Base-by-base conservation (phyloP, 108 stramenopile genomes). In the Chaetoceros muelleri region DNA sequence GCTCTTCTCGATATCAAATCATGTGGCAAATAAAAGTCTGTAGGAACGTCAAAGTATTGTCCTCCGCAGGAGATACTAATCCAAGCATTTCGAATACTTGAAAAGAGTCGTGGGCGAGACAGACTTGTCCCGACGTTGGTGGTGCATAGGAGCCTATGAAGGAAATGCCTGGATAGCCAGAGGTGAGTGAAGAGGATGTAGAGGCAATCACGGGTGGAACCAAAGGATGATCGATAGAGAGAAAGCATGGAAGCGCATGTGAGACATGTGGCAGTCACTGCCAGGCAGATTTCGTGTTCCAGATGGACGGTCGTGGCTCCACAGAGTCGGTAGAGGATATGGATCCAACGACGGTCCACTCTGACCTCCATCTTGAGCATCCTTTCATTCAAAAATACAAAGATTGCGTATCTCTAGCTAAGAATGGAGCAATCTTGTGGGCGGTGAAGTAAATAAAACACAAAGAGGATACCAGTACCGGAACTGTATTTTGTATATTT, bases 401-500 rank as follows among this genome's bases (percentile, higher is more conserved):
- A n/a, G n/a, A n/a, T n/a, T n/a, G n/a, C n/a, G n/a, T n/a, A n/a
- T n/a, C n/a, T n/a, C n/a, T n/a, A n/a, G n/a, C n/a, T n/a, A n/a
- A n/a, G n/a, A n/a, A n/a, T n/a, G n/a, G n/a, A n/a, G n/a, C n/a
- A n/a, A n/a, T n/a, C n/a, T n/a, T n/a, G n/a, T n/a, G n/a, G 53
- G 53, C 53, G 5, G 28, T 3, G 3, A 19, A 18, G 26, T 28
- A 28, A 54, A 51, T 20, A 19, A 20, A 53, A 53, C 24, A 54
- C 57, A 49, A 58, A 67, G 55, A 55, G 56, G 0, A 44, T 71
- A 71, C 75, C 70, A 63, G 54, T 72, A 73, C 76, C 46, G 77
- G 77, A 73, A 79, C 72, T 79, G 72, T 72, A 79, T 73, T 73
- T 73, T 73, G 46, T 72, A 73, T 79, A 73, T 79, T 73, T 73